These are phyloP conservation scores for Sporothrix brasiliensis DNA, from an alignment of 2,329 filamentous ascomycete genomes.

Conservation along the genomic window DNA sequence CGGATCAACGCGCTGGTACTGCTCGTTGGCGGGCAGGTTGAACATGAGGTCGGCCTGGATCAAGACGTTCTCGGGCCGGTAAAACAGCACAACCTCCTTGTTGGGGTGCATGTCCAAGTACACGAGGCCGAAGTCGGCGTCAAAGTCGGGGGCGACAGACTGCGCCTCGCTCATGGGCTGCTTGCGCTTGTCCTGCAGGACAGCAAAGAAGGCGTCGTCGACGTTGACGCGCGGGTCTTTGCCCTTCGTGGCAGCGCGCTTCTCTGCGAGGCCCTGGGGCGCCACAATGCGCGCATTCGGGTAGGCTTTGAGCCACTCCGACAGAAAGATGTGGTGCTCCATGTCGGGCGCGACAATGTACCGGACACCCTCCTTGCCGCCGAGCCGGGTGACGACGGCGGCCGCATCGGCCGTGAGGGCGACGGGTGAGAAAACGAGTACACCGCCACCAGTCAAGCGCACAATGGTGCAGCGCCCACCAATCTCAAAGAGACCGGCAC, in stretches of 20 bases:
- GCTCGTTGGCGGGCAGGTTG: constrained; percentile 85
- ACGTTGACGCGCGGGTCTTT: constrained; percentile 57
- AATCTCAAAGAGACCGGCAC: constrained; percentile 77
- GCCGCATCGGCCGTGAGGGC: constrained; percentile 73
- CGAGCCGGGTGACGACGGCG: constrained; percentile 63
- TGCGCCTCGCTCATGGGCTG: constrained; percentile 47
- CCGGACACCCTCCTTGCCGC: constrained; percentile 62
- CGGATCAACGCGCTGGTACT: constrained; percentile 65
- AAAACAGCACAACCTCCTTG: constrained; percentile 84
- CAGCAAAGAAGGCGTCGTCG: constrained; percentile 62
- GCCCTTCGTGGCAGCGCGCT: constrained; percentile 62
- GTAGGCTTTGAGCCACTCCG: constrained; percentile 78
- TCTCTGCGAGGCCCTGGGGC: constrained; percentile 80
- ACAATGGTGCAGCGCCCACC: constrained; percentile 88
- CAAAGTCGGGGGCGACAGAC: constrained; percentile 74
- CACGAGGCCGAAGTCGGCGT: constrained; percentile 82
- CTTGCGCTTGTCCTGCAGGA: constrained; percentile 64
- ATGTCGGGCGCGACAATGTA: constrained; percentile 88
- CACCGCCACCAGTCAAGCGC: constrained; percentile 71
- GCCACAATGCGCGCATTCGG: constrained; percentile 79
- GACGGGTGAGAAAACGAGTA: constrained; percentile 91
- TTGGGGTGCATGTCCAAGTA: constrained; percentile 80
- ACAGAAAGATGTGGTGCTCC: constrained; percentile 94
- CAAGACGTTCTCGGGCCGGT: constrained; percentile 75
- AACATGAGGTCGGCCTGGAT: constrained; percentile 92